A percentile compares a stretch with the other conserved stretches of the same genome.
Evolutionary conservation across 2,329 filamentous ascomycete species (phyloP).

Genomic region (Diaporthe ampelina): DNA sequence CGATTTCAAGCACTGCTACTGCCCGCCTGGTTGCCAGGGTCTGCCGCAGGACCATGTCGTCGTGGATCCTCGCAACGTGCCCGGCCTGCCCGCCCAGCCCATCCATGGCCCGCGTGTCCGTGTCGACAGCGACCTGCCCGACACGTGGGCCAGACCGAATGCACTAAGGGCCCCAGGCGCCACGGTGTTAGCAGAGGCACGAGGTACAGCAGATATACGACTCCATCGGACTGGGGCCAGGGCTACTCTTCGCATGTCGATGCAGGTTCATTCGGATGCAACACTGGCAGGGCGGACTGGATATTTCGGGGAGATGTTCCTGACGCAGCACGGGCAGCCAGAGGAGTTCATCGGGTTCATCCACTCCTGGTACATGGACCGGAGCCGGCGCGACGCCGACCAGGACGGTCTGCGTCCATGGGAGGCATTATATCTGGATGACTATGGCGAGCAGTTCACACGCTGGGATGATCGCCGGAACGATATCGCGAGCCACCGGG

Average conservation of each 20-base stretch:
- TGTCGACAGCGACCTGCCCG: neutral
- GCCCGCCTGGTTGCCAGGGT: neutral
- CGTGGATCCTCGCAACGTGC: no score
- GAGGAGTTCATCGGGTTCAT: constrained; percentile 1
- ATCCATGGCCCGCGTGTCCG: neutral
- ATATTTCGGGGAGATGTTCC: constrained; percentile 2
- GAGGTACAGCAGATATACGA: neutral
- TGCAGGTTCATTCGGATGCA: neutral
- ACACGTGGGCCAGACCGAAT: neutral
- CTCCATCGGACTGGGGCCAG: neutral
- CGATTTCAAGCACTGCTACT: neutral
- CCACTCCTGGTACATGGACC: neutral
- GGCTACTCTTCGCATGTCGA: constrained; percentile 10
- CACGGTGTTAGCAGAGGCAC: neutral
- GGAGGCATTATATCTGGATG: neutral
- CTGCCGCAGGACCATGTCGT: neutral
- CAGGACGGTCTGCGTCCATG: neutral
- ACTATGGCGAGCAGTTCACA: neutral
- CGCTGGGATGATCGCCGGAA: no score
- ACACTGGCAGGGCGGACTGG: neutral
- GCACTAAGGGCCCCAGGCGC: neutral
- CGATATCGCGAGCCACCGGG: no score
- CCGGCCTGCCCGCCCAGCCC: neutral
- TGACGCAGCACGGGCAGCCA: neutral
- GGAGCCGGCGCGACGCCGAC: neutral